Conservation (phyloP, 106 monocot genomes). For the Platanthera zijinensis region DNA sequence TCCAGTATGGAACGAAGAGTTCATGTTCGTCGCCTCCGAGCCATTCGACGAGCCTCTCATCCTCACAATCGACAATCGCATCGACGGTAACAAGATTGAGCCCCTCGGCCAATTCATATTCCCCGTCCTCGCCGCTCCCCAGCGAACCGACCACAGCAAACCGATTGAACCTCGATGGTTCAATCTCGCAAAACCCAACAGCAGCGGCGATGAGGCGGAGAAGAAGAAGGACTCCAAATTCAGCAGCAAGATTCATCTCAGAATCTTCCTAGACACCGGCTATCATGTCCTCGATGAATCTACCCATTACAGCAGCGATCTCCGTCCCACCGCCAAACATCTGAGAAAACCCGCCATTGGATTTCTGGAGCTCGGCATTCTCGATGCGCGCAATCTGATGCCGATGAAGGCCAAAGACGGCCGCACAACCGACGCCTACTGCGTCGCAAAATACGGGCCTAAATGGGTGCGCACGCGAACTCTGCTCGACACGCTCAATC, state of each 20-base stretch:
- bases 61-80: slow-evolving; percentile 61
- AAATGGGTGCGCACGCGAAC: slow-evolving; percentile 55
- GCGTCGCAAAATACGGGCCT: slow-evolving; percentile 50
- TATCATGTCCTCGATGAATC: slow-evolving; percentile 97
- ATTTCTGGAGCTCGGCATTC: slow-evolving; percentile 41
- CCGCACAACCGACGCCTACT: slow-evolving; percentile 39
- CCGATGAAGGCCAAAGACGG: slow-evolving; percentile 49
- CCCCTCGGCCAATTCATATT: slow-evolving; percentile 46
- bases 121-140: slow-evolving; percentile 27
- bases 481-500: slow-evolving; percentile 29
- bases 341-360: slow-evolving; percentile 39
- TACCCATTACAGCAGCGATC: slow-evolving; percentile 80
- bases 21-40: slow-evolving; percentile 75
- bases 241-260: slow-evolving; percentile 76
- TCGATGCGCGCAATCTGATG: slow-evolving; percentile 32
- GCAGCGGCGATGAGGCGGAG: slow-evolving; percentile 18
- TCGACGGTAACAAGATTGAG: slow-evolving; percentile 49
- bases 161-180: slow-evolving; percentile 48
- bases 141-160: slow-evolving; percentile 47
- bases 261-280: slow-evolving; percentile 55
- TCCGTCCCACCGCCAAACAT: slow-evolving; percentile 50
- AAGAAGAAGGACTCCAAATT: slow-evolving; percentile 70
- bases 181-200: slow-evolving; percentile 36
- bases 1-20: slow-evolving; percentile 75
- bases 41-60: slow-evolving; percentile 80